Evolutionary conservation across 805 yeast species (phyloP).

Genomic region (Metschnikowia picachoensis): DNA sequence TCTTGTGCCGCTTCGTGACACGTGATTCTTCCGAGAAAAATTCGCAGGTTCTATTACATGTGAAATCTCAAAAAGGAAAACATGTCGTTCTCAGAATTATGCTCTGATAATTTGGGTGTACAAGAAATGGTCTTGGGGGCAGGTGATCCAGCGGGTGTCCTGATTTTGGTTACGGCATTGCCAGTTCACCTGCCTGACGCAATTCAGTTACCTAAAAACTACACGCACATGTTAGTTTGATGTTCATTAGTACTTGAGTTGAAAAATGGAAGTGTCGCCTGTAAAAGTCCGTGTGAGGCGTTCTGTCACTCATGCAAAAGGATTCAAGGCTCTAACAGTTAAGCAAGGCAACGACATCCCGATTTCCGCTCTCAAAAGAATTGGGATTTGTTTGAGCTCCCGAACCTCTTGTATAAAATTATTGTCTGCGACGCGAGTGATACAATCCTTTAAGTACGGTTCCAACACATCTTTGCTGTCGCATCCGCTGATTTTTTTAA

Average conservation of each 20-base stretch:
- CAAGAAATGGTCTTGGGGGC: too few relatives aligned
- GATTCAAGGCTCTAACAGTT: slow-evolving; percentile 87
- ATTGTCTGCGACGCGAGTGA: slow-evolving; percentile 58
- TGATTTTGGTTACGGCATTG: too few relatives aligned
- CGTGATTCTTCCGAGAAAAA: too few relatives aligned
- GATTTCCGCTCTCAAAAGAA: slow-evolving; percentile 81
- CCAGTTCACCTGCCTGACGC: too few relatives aligned
- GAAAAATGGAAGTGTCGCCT: neutral
- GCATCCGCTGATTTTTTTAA: slow-evolving; percentile 14
- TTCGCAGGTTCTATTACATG: too few relatives aligned
- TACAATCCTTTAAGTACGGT: slow-evolving; percentile 55
- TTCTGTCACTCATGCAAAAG: slow-evolving; percentile 46
- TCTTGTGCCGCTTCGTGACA: too few relatives aligned
- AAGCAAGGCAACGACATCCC: slow-evolving; percentile 96
- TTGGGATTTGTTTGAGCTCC: slow-evolving; percentile 76
- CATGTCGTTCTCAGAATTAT: too few relatives aligned
- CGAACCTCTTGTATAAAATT: slow-evolving; percentile 72
- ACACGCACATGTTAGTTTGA: neutral
- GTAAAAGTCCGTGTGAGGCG: neutral
- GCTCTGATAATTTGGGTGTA: too few relatives aligned
- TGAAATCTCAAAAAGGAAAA: too few relatives aligned
- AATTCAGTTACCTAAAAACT: neutral
- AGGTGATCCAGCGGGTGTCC: too few relatives aligned
- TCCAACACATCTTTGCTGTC: slow-evolving; percentile 38
- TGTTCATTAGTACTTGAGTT: neutral